These are phyloP conservation scores for Tephrocybe sp. DNA, from an alignment of 768 basidiomycete genomes.

Conservation along the genomic window DNA sequence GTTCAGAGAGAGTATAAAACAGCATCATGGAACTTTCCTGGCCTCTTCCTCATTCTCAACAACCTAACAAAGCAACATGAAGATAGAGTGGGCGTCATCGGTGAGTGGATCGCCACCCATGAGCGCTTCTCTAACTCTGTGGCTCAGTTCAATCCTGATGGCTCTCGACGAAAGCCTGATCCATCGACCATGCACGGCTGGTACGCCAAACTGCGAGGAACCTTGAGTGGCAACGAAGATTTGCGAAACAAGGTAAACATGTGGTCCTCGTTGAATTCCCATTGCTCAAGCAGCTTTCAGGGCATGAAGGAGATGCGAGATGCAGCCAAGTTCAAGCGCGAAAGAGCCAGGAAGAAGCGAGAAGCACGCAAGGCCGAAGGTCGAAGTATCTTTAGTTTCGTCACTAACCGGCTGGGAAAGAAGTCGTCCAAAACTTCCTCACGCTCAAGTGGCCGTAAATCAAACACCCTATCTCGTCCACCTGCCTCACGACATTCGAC, in stretches of 20 bases:
- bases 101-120: slow-evolving; percentile 31
- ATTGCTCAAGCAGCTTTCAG: slow-evolving; percentile 23
- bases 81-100: slow-evolving; percentile 53
- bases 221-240: slow-evolving; percentile 60
- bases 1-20: slow-evolving; percentile 12
- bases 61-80: slow-evolving; percentile 33
- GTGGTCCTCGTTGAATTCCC: neutral
- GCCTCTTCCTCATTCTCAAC: slow-evolving; percentile 4
- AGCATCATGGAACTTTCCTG: slow-evolving; percentile 1
- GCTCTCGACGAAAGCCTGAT: slow-evolving; percentile 44
- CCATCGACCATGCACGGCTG: slow-evolving; percentile 71
- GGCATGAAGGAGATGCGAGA: slow-evolving; percentile 74
- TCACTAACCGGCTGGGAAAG: slow-evolving; percentile 16
- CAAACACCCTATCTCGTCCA: slow-evolving; percentile 13
- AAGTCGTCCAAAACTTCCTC: slow-evolving; percentile 12
- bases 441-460: slow-evolving; percentile 11
- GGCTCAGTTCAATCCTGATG: slow-evolving; percentile 42
- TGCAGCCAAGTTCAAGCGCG: slow-evolving; percentile 31
- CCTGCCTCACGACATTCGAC: slow-evolving; percentile 13
- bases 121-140: neutral
- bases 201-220: slow-evolving; percentile 79
- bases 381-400: slow-evolving; percentile 22
- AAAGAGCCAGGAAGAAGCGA: slow-evolving; percentile 4
- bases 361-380: slow-evolving; percentile 10
- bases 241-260: slow-evolving; percentile 47